Conservation (phyloP, 371 early-diverging fungal species). For the Mucor plumbeus region DNA sequence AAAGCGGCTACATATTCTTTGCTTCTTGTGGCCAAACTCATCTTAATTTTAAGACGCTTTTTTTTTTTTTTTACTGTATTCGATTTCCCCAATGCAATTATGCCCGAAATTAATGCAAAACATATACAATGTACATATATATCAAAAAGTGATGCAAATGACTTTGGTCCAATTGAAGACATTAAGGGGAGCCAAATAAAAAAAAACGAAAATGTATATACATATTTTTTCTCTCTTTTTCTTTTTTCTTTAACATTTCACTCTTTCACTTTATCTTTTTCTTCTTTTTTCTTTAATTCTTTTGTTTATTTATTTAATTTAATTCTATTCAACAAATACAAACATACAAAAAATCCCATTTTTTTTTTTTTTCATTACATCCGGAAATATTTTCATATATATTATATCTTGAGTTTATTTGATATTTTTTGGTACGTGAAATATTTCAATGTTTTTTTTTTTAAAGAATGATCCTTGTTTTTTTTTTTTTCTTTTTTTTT, state of each 20-base stretch:
- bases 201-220: not conserved
- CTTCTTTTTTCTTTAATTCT: not conserved
- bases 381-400: not conserved
- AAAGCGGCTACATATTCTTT: not conserved
- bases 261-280: slow-evolving; percentile 9
- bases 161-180: slow-evolving; percentile 30
- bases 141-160: slow-evolving; percentile 15
- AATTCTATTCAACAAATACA: slow-evolving; percentile 15
- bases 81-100: not conserved
- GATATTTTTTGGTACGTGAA: slow-evolving; percentile 13
- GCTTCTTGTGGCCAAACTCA: not conserved
- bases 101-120: slow-evolving; percentile 4
- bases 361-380: not conserved
- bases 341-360: not conserved
- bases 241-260: slow-evolving; percentile 12
- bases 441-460: not conserved
- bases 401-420: not conserved
- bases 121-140: slow-evolving; percentile 2
- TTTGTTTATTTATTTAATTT: slow-evolving; percentile 10
- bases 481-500: slow-evolving; percentile 1
- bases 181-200: slow-evolving; percentile 7
- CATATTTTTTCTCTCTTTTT: not conserved
- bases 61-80: not conserved
- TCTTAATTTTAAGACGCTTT: not conserved
- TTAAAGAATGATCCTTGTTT: not conserved